A percentile compares a stretch with the other conserved stretches of the same genome.
These are phyloP conservation scores for Solanum sejunctum DNA, from an alignment of 257 asterid species.

Conservation along the genomic window DNA sequence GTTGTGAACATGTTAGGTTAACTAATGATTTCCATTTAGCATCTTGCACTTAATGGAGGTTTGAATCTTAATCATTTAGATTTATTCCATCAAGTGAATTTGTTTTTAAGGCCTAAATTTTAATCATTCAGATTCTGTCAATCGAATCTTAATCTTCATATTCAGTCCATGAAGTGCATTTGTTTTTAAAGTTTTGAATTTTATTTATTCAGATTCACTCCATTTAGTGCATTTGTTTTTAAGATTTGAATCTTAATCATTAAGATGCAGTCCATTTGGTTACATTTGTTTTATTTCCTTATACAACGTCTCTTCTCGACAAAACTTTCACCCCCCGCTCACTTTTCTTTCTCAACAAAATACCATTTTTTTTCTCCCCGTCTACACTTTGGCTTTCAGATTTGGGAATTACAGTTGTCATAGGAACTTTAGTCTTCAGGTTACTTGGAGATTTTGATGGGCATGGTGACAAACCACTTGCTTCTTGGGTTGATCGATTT, in stretches of 20 bases:
- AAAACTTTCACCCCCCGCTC: neutral
- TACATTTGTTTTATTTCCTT: neutral
- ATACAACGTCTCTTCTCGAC: neutral
- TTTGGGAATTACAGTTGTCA: slow-evolving; percentile 34
- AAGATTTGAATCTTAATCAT: too few species aligned
- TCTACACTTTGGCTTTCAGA: slow-evolving; percentile 41
- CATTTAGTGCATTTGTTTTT: too few species aligned
- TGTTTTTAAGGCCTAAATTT: neutral
- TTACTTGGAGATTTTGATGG: slow-evolving; percentile 14
- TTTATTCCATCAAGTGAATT: neutral
- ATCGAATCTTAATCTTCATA: neutral
- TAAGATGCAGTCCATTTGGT: neutral
- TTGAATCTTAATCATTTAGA: neutral
- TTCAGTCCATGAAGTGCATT: neutral
- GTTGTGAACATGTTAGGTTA: neutral
- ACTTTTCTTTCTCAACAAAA: neutral
- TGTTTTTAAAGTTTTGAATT: neutral
- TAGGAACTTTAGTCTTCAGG: slow-evolving; percentile 28
- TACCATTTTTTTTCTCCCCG: neutral
- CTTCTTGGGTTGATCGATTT: too few species aligned
- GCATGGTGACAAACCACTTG: slow-evolving; percentile 3
- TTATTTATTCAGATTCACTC: too few species aligned
- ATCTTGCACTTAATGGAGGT: neutral
- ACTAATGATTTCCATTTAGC: neutral
- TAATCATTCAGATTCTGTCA: neutral